Conservation (phyloP, 2,329 filamentous ascomycete species). For the Fonsecaea erecta region DNA sequence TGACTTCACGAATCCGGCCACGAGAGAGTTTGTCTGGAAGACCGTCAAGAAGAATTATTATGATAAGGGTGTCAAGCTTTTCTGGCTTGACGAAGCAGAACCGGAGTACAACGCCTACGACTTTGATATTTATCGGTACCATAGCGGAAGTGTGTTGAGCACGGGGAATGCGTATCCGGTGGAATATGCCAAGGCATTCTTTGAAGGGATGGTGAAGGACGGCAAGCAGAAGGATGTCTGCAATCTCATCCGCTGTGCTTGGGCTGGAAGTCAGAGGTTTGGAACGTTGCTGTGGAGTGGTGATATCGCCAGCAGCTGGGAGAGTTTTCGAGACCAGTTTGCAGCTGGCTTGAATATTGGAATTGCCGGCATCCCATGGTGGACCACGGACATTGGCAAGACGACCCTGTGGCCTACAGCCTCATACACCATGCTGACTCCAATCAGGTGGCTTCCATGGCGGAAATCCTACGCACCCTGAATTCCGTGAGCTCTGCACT, state of each 20-base stretch:
- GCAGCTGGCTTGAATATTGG: slow-evolving; percentile 70
- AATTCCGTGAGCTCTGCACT: slow-evolving; percentile 67
- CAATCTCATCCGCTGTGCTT: slow-evolving; percentile 63
- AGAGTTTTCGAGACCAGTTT: slow-evolving; percentile 63
- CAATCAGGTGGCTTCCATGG: slow-evolving; percentile 65
- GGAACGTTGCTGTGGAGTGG: slow-evolving; percentile 70
- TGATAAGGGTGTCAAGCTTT: slow-evolving; percentile 64
- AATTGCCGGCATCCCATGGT: slow-evolving; percentile 67
- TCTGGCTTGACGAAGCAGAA: slow-evolving; percentile 73
- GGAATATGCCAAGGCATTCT: slow-evolving; percentile 64
- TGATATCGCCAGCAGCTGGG: slow-evolving; percentile 69
- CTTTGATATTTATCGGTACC: slow-evolving; percentile 69
- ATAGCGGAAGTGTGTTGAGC: slow-evolving; percentile 57
- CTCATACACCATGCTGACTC: slow-evolving; percentile 1
- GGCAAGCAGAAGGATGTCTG: slow-evolving; percentile 59
- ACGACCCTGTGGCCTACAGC: slow-evolving; percentile 50
- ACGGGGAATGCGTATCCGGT: slow-evolving; percentile 66
- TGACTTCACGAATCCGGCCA: slow-evolving; percentile 66
- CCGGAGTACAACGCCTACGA: slow-evolving; percentile 69
- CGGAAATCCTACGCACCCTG: slow-evolving; percentile 60
- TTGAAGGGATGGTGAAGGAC: slow-evolving; percentile 59
- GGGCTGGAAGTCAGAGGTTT: slow-evolving; percentile 66
- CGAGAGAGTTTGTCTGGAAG: slow-evolving; percentile 64
- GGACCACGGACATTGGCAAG: slow-evolving; percentile 68
- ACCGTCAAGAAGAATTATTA: slow-evolving; percentile 66